These are phyloP conservation scores for Geranium incanum DNA, from an alignment of 441 rosid species.

Conservation along the genomic window DNA sequence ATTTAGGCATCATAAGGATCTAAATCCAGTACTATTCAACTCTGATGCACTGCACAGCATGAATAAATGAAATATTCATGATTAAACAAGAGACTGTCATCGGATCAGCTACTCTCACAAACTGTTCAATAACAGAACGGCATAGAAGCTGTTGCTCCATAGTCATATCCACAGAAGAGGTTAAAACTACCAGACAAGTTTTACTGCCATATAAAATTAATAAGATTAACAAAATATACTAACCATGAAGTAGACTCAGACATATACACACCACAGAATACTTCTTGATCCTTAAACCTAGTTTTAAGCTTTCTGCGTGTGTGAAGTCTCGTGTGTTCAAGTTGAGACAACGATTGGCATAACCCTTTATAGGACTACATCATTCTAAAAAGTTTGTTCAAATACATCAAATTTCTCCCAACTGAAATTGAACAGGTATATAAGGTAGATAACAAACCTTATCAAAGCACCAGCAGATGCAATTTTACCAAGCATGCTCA, in stretches of 20 bases:
- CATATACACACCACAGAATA: neutral
- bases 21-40: slow-evolving; percentile 8
- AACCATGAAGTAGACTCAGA: neutral
- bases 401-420: neutral
- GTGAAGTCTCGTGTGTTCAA: neutral
- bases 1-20: slow-evolving; percentile 5
- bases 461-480: slow-evolving; percentile 96
- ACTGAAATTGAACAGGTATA: slow-evolving; percentile 6
- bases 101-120: neutral
- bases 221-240: neutral
- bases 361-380: neutral
- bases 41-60: neutral
- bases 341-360: neutral
- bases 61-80: neutral
- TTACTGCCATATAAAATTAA: slow-evolving; percentile 3
- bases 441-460: slow-evolving; percentile 55
- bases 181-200: neutral
- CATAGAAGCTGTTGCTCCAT: slow-evolving; percentile 1
- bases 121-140: neutral
- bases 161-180: neutral
- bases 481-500: slow-evolving; percentile 89
- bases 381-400: slow-evolving; percentile 3
- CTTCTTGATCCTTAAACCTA: neutral
- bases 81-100: neutral
- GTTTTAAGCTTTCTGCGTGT: neutral